Evolutionary conservation across 1,284 basidiomycete genomes (phyloP).

Genomic region (Jaminaea rosea): DNA sequence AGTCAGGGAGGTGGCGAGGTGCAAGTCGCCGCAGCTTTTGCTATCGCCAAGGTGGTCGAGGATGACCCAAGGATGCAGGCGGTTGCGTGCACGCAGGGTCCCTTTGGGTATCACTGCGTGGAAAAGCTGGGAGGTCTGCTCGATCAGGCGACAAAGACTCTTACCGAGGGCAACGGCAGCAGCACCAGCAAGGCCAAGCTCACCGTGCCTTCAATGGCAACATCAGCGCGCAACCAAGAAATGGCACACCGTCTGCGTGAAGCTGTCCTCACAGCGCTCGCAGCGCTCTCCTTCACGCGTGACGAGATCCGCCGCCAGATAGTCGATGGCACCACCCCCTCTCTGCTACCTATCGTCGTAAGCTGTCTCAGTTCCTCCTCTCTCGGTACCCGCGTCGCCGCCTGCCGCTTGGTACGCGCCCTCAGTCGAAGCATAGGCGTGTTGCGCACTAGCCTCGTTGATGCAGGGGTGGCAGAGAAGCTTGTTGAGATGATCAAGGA

Average conservation of each 20-base stretch:
- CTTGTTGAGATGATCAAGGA: constrained; percentile 27
- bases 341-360: constrained; percentile 26
- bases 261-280: constrained; percentile 27
- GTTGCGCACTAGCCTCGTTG: constrained; percentile 34
- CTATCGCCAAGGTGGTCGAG: constrained; percentile 28
- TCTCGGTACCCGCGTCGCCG: constrained; percentile 34
- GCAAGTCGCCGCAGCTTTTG: constrained; percentile 33
- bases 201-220: background rate
- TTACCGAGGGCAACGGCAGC: background rate
- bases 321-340: constrained; percentile 23
- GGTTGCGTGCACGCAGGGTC: constrained; percentile 17
- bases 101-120: constrained; percentile 25
- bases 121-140: constrained; percentile 18
- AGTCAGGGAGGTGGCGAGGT: constrained; percentile 10
- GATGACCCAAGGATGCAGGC: constrained; percentile 28
- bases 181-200: background rate
- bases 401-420: constrained; percentile 29
- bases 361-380: constrained; percentile 21
- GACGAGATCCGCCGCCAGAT: constrained; percentile 31
- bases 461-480: constrained; percentile 32
- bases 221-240: constrained; percentile 3
- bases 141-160: constrained; percentile 10
- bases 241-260: constrained; percentile 27
- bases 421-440: constrained; percentile 35
- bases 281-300: constrained; percentile 27